Conservation (phyloP, 2,329 filamentous ascomycete genomes). For the Epichloe uncinata region DNA sequence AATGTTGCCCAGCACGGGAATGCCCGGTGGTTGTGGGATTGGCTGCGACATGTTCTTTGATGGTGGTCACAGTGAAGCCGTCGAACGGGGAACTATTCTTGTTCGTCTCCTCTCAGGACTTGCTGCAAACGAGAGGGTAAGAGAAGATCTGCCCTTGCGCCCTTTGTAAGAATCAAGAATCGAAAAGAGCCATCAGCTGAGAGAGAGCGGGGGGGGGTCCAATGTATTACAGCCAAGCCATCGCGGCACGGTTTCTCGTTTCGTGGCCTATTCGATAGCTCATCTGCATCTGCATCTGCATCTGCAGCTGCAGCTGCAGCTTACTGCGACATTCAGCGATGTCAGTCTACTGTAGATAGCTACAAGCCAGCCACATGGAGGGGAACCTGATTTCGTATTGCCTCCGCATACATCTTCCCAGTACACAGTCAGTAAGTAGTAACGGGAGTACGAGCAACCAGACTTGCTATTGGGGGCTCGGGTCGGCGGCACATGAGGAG, state of each 20-base stretch:
- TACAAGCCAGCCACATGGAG: conserved; percentile 2
- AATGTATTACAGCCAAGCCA: neutral
- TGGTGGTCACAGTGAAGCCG: no score
- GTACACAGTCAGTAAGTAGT: neutral
- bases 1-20: conserved; percentile 25
- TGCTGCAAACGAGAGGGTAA: no score
- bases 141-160: neutral
- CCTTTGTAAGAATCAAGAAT: neutral
- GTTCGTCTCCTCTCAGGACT: neutral
- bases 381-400: neutral
- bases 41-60: conserved; percentile 17
- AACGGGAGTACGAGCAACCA: neutral
- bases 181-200: neutral
- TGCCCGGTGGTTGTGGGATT: conserved; percentile 21
- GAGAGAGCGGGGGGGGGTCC: neutral
- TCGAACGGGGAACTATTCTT: no score
- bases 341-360: neutral
- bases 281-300: neutral
- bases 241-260: neutral
- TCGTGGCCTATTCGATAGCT: neutral
- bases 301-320: neutral
- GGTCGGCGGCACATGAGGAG: conserved; percentile 7
- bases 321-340: neutral
- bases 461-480: neutral
- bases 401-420: neutral